phyloP scores from a whole-genome alignment of 2,329 filamentous ascomycete genomes.

The Coniella vitis region DNA sequence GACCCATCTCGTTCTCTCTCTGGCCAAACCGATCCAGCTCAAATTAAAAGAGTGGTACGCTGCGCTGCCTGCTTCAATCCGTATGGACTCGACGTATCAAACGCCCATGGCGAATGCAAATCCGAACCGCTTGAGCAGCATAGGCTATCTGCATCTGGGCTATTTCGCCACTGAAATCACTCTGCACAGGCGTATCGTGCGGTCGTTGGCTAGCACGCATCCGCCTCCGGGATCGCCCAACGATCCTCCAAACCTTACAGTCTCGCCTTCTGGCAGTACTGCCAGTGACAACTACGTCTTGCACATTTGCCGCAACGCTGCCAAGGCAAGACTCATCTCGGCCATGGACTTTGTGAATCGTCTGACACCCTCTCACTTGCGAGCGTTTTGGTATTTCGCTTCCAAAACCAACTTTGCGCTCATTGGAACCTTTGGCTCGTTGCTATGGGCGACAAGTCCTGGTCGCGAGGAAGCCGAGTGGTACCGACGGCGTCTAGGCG shows the following conservation, averaged over 20 bases:
- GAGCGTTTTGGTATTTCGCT: constrained; percentile 89
- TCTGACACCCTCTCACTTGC: constrained; percentile 75
- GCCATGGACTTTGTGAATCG: constrained; percentile 98
- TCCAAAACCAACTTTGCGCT: constrained; percentile 88
- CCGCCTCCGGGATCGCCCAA: constrained; percentile 19
- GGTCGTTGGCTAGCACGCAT: constrained; percentile 55
- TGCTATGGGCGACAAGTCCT: constrained; percentile 84
- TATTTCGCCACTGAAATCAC: constrained; percentile 95
- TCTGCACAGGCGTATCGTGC: constrained; percentile 83
- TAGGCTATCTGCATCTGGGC: constrained; percentile 77
- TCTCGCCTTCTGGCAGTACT: constrained; percentile 17
- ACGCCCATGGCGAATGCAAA: constrained; percentile 27
- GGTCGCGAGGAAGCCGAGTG: constrained; percentile 87
- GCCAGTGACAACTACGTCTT: constrained; percentile 71
- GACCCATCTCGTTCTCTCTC: constrained; percentile 64
- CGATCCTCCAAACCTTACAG: constrained; percentile 18
- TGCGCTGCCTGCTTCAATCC: constrained; percentile 53
- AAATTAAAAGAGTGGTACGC: constrained; percentile 80
- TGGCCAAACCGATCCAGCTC: constrained; percentile 75
- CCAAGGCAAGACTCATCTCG: constrained; percentile 88
- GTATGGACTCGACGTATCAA: constrained; percentile 57
- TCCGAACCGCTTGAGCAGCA: constrained; percentile 47
- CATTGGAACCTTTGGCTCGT: constrained; percentile 86
- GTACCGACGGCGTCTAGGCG: constrained; percentile 75
- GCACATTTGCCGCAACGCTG: constrained; percentile 87